These are phyloP conservation scores for Solidago caesia DNA, from an alignment of 129 eudicot genomes.

Conservation along the genomic window DNA sequence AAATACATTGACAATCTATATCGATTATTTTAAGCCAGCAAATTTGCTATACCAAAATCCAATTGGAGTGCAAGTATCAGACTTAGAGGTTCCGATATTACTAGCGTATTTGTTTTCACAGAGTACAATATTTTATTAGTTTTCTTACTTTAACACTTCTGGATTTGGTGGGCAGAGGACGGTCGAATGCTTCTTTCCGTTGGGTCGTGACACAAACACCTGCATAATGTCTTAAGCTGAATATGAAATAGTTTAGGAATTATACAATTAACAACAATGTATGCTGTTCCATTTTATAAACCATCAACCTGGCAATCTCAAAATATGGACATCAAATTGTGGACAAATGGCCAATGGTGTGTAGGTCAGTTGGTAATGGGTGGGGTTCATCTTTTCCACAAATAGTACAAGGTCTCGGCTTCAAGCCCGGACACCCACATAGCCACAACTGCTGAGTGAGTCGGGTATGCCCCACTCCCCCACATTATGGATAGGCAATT, in stretches of 20 bases:
- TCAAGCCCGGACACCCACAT: too few species aligned
- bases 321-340: too few species aligned
- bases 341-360: too few species aligned
- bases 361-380: too few species aligned
- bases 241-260: not conserved
- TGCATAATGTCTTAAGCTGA: constrained; percentile 32
- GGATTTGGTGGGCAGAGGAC: constrained; percentile 75
- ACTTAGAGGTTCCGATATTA: not conserved
- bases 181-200: constrained; percentile 68
- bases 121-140: constrained; percentile 5
- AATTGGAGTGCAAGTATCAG: constrained; percentile 6
- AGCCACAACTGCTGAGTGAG: too few species aligned
- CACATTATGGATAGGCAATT: constrained; percentile 1
- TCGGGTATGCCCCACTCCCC: too few species aligned
- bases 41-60: constrained; percentile 3
- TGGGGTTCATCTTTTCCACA: too few species aligned
- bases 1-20: constrained; percentile 6
- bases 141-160: constrained; percentile 56
- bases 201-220: constrained; percentile 84
- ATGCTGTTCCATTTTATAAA: not conserved
- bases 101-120: not conserved
- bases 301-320: not conserved
- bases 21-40: not conserved
- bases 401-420: too few species aligned
- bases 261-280: not conserved